Base-by-base conservation (phyloP, 148 eudicot species). In the Simmondsia chinensis region DNA sequence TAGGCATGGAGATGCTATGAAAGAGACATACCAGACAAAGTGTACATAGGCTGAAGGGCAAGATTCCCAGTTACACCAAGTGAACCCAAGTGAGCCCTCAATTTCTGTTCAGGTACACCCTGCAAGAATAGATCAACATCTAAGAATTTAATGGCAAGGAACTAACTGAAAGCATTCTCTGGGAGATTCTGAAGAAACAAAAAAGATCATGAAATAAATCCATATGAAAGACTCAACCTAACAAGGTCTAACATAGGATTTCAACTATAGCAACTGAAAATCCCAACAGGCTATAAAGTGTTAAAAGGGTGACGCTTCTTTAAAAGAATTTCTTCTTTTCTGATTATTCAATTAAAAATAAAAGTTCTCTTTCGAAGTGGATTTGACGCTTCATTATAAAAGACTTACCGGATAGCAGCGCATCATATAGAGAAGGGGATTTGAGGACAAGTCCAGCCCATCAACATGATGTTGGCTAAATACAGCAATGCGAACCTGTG, bases 11-110 rank as follows among this genome's bases (percentile, higher is more conserved):
- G n/a, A n/a, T n/a, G n/a, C n/a, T n/a, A 40, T 17, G 33, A 28
- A 51, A 32, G 48, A 40, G 44, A 61, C 38, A 33, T 82, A 93
- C 99, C 99, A 29, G 99, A 93, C 61, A 93, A 61, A 19, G 99
- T 93, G 71, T 93, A 93, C 96, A 93, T 93, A 18, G 99, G 99
- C 72, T 93, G 99, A 35, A 93, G 96, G 27, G 99, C 99, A 73
- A 93, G 96, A 69, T 93, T 93, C 50, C 99, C 99, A 33, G 96
- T 82, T 53, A 93, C 67, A 39, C 99, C 99, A 46, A 93, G 82
- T 46, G 99, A 93, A 50, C 99, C 99, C 62, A 93, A 69, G 63
- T 93, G 99, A 37, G 68, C 66, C 56, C 99, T 76, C 62, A 93
- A 73, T 66, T 86, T 93, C 60, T 86, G 99, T 54, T 93, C 99